Conservation (phyloP, 2,329 filamentous ascomycete species). For the Colletotrichum tropicicola region DNA sequence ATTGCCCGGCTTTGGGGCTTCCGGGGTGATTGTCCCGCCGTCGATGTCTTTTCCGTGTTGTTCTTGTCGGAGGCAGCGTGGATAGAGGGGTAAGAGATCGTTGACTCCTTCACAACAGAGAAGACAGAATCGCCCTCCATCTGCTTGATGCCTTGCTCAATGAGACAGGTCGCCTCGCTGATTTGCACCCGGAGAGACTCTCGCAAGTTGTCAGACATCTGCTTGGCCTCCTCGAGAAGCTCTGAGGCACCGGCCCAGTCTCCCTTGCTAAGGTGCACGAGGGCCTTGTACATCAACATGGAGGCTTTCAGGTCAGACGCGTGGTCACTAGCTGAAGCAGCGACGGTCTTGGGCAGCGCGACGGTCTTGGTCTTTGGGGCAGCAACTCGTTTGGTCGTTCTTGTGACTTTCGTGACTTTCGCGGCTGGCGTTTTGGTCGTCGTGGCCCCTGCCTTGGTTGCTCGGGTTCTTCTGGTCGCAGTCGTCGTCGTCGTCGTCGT, state of each 20-base stretch:
- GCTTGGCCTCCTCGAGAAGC: slow-evolving; percentile 60
- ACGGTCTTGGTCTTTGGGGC: slow-evolving; percentile 36
- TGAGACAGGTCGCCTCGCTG: slow-evolving; percentile 72
- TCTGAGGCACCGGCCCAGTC: slow-evolving; percentile 67
- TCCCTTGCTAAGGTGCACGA: slow-evolving; percentile 56
- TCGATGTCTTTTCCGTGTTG: slow-evolving; percentile 45
- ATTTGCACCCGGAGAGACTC: slow-evolving; percentile 62
- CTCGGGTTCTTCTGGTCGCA: slow-evolving; percentile 14
- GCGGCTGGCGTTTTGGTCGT: slow-evolving; percentile 9
- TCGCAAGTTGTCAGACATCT: slow-evolving; percentile 50
- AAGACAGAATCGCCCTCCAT: slow-evolving; percentile 86
- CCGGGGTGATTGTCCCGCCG: slow-evolving; percentile 45
- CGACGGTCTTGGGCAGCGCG: slow-evolving; percentile 24
- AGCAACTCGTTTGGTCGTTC: slow-evolving; percentile 26
- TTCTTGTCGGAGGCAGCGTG: slow-evolving; percentile 50
- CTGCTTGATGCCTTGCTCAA: slow-evolving; percentile 74
- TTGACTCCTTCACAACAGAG: slow-evolving; percentile 91
- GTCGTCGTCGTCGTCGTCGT: slow-evolving; percentile 25
- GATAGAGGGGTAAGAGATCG: slow-evolving; percentile 84
- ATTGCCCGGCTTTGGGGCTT: slow-evolving; percentile 33
- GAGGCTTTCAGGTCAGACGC: slow-evolving; percentile 45
- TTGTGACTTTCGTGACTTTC: slow-evolving; percentile 19
- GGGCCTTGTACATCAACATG: slow-evolving; percentile 52
- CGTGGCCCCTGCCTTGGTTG: slow-evolving; percentile 33
- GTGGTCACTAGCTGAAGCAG: background rate